These are phyloP conservation scores for Diatrype stigma DNA, from an alignment of 2,329 filamentous ascomycete species.

Conservation along the genomic window DNA sequence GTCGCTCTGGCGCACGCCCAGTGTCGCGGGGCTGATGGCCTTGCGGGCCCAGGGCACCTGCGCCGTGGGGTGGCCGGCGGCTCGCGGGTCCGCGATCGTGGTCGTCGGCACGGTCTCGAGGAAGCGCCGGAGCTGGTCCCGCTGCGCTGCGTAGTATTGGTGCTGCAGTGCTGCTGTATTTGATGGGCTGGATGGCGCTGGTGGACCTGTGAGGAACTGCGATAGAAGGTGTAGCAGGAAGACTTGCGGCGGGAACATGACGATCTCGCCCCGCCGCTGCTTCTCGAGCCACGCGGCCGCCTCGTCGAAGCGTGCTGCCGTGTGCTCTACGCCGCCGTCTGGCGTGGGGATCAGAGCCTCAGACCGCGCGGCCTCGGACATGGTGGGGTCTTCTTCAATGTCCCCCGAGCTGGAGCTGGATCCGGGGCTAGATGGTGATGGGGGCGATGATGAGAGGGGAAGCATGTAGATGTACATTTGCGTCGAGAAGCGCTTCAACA, in stretches of 20 bases:
- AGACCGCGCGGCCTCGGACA: conserved; percentile 33
- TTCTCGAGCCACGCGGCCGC: conserved; percentile 65
- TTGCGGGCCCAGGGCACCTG: conserved; percentile 55
- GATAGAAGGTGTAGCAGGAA: conserved; percentile 63
- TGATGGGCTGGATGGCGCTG: conserved; percentile 17
- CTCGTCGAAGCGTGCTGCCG: conserved; percentile 73
- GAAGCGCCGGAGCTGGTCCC: conserved; percentile 51
- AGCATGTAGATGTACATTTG: conserved; percentile 97
- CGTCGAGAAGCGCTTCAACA: conserved; percentile 78
- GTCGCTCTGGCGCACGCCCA: conserved; percentile 42
- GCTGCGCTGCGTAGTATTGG: conserved; percentile 44
- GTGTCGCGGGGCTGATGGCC: conserved; percentile 52
- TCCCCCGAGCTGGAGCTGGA: no score
- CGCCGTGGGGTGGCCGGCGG: conserved; percentile 36
- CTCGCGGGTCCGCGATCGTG: conserved; percentile 35
- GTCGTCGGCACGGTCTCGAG: conserved; percentile 41
- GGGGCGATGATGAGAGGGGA: conserved; percentile 42
- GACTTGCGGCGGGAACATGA: conserved; percentile 87
- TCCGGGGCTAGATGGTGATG: no score
- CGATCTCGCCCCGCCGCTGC: conserved; percentile 62
- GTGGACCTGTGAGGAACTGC: conserved; percentile 42
- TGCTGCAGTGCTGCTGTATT: conserved; percentile 20
- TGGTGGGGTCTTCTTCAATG: conserved; percentile 18
- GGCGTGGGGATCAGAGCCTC: conserved; percentile 64
- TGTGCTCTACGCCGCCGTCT: conserved; percentile 63